phyloP scores from a whole-genome alignment of 352 stramenopile species.

The Phytophthora cactorum region DNA sequence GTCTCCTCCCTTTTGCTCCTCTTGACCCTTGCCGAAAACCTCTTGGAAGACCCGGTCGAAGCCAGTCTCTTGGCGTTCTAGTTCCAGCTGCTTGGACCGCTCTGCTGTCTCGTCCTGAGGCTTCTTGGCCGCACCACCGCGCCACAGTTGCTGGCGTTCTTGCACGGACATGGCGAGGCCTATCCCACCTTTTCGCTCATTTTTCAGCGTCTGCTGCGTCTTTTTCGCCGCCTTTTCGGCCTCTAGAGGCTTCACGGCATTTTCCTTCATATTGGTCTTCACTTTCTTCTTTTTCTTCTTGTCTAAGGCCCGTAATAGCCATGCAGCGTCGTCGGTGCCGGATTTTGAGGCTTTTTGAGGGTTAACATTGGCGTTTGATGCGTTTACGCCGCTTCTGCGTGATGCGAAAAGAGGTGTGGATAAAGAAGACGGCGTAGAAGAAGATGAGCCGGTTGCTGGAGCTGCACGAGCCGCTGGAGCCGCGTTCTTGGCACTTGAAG shows the following conservation, averaged over 20 bases:
- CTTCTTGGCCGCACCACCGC: conserved; percentile 27
- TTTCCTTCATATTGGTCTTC: conserved; percentile 8
- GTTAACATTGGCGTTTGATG: conserved; percentile 13
- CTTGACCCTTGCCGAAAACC: conserved; percentile 41
- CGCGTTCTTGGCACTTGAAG: conserved; percentile 10
- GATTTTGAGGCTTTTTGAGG: conserved; percentile 2
- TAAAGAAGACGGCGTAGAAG: conserved; percentile 1
- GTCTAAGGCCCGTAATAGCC: conserved; percentile 47
- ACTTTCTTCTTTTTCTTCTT: conserved; percentile 45
- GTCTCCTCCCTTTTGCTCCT: conserved; percentile 28
- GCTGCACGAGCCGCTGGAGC: background rate
- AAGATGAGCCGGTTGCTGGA: background rate
- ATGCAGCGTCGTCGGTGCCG: conserved; percentile 34
- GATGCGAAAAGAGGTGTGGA: conserved; percentile 20
- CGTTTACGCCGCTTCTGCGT: conserved; percentile 25
- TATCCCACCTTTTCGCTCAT: conserved; percentile 18
- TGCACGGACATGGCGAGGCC: conserved; percentile 26
- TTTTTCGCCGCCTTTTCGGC: conserved; percentile 16
- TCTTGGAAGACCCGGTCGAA: conserved; percentile 66
- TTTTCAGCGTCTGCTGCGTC: conserved; percentile 19
- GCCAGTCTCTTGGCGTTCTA: conserved; percentile 42
- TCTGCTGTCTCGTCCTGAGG: conserved; percentile 18
- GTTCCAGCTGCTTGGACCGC: conserved; percentile 33
- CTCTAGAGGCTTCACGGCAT: background rate
- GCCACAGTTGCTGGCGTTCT: conserved; percentile 41